Conservation (phyloP, 1,139 yeast species). For the Protomyces pachydermus region DNA sequence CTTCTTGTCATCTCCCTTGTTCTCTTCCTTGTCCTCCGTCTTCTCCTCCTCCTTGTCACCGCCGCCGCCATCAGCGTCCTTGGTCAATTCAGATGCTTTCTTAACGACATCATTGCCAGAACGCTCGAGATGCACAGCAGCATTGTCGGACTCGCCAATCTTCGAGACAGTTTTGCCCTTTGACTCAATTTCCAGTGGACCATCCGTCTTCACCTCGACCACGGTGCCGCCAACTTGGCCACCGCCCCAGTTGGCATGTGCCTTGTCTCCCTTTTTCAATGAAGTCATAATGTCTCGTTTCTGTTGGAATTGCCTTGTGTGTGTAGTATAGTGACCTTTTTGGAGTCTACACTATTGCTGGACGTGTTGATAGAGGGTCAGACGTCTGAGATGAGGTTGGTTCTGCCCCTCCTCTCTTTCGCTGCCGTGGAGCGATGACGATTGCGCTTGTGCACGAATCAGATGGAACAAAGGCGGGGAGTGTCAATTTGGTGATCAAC, state of each 20-base stretch:
- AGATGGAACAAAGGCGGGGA: no score
- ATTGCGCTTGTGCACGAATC: no score
- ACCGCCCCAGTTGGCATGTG: slow-evolving; percentile 26
- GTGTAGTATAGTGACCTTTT: no score
- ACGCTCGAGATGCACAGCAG: slow-evolving; percentile 24
- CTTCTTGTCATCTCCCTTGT: slow-evolving; percentile 1
- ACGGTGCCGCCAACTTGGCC: slow-evolving; percentile 25
- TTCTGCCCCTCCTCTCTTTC: no score
- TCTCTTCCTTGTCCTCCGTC: neutral
- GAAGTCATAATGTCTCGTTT: slow-evolving; percentile 2
- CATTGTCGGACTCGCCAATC: slow-evolving; percentile 14
- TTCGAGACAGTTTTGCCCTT: slow-evolving; percentile 26
- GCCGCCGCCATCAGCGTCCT: slow-evolving; percentile 23
- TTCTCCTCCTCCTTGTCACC: neutral
- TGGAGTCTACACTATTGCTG: no score
- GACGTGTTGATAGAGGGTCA: no score
- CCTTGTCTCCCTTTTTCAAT: slow-evolving; percentile 23
- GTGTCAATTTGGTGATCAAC: no score
- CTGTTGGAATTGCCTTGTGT: neutral
- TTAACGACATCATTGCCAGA: slow-evolving; percentile 25
- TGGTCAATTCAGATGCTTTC: slow-evolving; percentile 22
- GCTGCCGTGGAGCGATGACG: no score
- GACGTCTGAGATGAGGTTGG: no score
- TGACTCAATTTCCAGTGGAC: slow-evolving; percentile 24
- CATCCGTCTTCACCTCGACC: slow-evolving; percentile 18